A percentile compares a stretch with the other conserved stretches of the same genome.
These are phyloP conservation scores for Nowakowskiella sp. DNA, from an alignment of 192 early-diverging fungal species.

Conservation along the genomic window DNA sequence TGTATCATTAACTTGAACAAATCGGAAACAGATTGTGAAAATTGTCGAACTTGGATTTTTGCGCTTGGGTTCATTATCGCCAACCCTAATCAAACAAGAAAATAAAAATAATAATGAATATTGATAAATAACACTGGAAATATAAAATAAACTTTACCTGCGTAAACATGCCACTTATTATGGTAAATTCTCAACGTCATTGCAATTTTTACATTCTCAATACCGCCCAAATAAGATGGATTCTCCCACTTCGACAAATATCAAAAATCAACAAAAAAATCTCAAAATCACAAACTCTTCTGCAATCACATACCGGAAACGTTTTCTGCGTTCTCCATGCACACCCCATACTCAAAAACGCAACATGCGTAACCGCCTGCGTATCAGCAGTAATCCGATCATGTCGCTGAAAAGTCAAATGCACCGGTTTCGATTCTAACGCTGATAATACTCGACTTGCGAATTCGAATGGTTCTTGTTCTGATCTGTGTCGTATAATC, in stretches of 20 bases:
- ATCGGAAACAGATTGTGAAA: constrained; percentile 75
- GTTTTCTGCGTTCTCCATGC: constrained; percentile 78
- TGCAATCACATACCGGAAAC: constrained; percentile 57
- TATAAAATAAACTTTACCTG: constrained; percentile 42
- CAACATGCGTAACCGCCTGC: constrained; percentile 92
- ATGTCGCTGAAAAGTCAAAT: constrained; percentile 75
- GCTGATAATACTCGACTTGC: constrained; percentile 59
- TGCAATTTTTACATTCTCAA: constrained; percentile 95
- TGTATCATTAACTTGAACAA: constrained; percentile 94
- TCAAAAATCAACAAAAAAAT: background rate
- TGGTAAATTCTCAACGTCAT: constrained; percentile 89
- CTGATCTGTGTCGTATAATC: constrained; percentile 70
- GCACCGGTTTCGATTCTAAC: constrained; percentile 75
- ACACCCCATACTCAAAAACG: constrained; percentile 89
- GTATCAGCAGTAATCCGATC: constrained; percentile 96
- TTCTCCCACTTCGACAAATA: constrained; percentile 64
- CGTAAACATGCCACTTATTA: constrained; percentile 97
- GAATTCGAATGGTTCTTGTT: constrained; percentile 46
- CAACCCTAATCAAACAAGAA: constrained; percentile 46
- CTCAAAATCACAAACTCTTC: background rate
- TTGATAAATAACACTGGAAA: background rate
- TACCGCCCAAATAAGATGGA: constrained; percentile 79
- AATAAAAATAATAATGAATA: background rate
- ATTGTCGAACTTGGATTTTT: constrained; percentile 76
- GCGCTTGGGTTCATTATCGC: constrained; percentile 91